Base-by-base conservation (phyloP, 2,329 filamentous ascomycete species). In the Stagonosporopsis vannaccii region DNA sequence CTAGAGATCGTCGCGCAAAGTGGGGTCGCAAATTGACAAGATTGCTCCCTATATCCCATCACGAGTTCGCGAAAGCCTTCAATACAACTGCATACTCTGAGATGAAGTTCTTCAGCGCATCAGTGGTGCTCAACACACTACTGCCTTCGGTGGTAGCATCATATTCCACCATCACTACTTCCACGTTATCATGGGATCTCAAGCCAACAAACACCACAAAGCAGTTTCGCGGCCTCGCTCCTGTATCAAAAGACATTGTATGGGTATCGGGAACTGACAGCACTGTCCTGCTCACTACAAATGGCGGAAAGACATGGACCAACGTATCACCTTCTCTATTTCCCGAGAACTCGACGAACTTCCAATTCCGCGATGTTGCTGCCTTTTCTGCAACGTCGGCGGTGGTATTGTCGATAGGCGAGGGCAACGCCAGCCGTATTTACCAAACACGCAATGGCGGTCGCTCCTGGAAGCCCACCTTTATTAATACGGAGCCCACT, bases 281-380 rank as follows among this genome's bases (percentile, higher is more conserved):
- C n/a, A 71, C 68, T 7, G 65, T 71, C 12, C 59, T 71, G 4
- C 68, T 62, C 17, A 71, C 63, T 30, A 61, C 52, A 32, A 53
- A 70, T 33, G 58, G 58, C 37, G 69, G 69, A 41, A 17, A 35
- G n/a, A 56, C 62, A 25, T 71, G 69, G 69, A 25, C 6, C 42
- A 59, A 70, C n/a, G 60, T 70, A n/a, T 69, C 68, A 0, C 68
- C 69, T 1, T 33, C 33, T 6, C 57, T 70, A 11, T 28, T 25
- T 1, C 51, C 62, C 0, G 67, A 71, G 39, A 67, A 70, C 46
- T 44, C 60, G 1, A 61, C 65, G 12, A 41, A 43, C 15, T 64
- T 68, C 22, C 59, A 71, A 19, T 72, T 72, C 42, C 65, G 68
- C 28, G 69, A 71, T 39, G 65, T 72, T 12, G 63, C 70, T 28